phyloP scores from a whole-genome alignment of 179 eudicot species.

The Silene noctiflora region DNA sequence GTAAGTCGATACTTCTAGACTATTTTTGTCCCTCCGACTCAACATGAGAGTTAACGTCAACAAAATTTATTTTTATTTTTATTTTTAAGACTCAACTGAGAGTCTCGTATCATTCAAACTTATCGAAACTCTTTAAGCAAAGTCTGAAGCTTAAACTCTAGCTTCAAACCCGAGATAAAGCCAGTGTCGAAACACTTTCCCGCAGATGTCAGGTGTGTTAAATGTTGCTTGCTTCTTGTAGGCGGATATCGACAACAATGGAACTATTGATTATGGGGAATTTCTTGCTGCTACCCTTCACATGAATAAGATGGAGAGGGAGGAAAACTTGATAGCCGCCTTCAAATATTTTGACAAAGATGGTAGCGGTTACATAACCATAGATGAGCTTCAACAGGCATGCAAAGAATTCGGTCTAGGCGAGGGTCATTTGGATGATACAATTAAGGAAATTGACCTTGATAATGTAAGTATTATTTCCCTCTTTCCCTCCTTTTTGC shows the following conservation, averaged over 20 bases:
- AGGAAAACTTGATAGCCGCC: conserved; percentile 86
- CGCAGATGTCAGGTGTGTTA: neutral
- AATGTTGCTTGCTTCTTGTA: conserved; percentile 21
- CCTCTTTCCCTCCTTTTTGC: neutral
- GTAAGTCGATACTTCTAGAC: conserved; percentile 34
- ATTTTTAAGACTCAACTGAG: no score
- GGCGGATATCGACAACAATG: conserved; percentile 93
- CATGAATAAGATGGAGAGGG: conserved; percentile 88
- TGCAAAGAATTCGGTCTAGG: conserved; percentile 86
- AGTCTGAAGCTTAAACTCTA: no score
- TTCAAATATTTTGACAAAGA: conserved; percentile 91
- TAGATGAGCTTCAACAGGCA: conserved; percentile 94
- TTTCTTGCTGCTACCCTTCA: conserved; percentile 92
- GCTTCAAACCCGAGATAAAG: no score
- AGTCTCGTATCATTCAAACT: no score
- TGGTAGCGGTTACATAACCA: conserved; percentile 86
- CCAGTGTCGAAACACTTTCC: no score
- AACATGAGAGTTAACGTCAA: neutral
- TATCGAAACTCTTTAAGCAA: no score
- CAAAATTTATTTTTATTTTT: no score
- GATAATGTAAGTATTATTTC: conserved; percentile 64
- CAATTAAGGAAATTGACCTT: conserved; percentile 73
- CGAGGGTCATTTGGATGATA: conserved; percentile 72
- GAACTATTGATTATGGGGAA: conserved; percentile 92
- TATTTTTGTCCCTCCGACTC: no score